Base-by-base conservation (phyloP, 2,329 filamentous ascomycete species). In the Pseudogymnoascus pannorum region DNA sequence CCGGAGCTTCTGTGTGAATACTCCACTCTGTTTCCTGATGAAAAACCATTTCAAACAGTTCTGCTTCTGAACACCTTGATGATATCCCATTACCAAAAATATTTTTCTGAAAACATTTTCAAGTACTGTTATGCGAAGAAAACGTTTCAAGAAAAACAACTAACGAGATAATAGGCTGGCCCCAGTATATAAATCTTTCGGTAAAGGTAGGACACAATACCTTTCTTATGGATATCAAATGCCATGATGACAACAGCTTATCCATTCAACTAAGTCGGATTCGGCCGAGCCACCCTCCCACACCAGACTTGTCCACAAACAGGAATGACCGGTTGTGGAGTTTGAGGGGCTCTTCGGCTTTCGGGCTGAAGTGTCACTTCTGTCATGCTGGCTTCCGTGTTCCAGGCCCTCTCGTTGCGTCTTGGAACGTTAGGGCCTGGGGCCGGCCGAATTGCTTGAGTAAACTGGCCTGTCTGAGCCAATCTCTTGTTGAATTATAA, bases 321-420 rank as follows among this genome's bases (percentile, higher is more conserved):
- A 75, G 80, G 78, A 75, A 90, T 79, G 87, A 90, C 75, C 72
- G 81, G 87, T 89, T 87, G 87, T 90, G 87, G 84, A 89, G 87
- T 88, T 72, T 16, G 36, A 58, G 36, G 70, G 68, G 66, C 66
- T 66, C 72, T 66, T 54, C 71, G 67, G 67, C 62, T 65, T 65
- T 67, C 59, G 62, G 58, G 66, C 61, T 65, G 54, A 16, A 22
- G 51, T 60, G 64, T 67, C 70, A 62, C 64, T 67, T 73, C 74
- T 73, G 76, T 85, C n/a, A 86, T 85, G 68, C 78, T 78, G 79
- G 81, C 81, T 87, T 80, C 76, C 77, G 85, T 78, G 83, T 77
- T 72, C 74, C 73, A 70, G 68, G 68, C 65, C 70, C 72, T 69
- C 75, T 70, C 76, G 76, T 75, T 77, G 76, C 86, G 87, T 89